Base-by-base conservation (phyloP, 805 yeast genomes). In the Monosporozyma servazzii region DNA sequence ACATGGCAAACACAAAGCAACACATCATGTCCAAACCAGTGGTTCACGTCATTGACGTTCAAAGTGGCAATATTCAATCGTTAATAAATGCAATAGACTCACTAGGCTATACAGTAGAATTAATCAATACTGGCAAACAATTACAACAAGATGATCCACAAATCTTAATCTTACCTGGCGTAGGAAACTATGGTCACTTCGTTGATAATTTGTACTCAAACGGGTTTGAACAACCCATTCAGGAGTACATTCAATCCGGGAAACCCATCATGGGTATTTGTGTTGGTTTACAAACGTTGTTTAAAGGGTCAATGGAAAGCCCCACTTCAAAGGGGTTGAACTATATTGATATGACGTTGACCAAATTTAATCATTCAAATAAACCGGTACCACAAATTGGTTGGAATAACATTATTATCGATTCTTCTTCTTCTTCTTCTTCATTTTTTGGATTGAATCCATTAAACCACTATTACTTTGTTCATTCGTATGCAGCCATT, bases 301-400 rank as follows among this genome's bases (percentile, higher is more conserved):
- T 91, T 61, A 68, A 69, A 17, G 80, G 82, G 1, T 85, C 95
- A 48, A 86, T 76, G 53, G 99, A 93, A 66, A 77, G 84, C 48
- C 82, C 87, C 15, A 72, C 67, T 15, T 75, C 77, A 29, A 56
- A 65, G 17, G 95, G 93, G n/a, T 71, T 86, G 43, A 81, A 83
- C 0, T 68, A 80, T 20, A 70, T 86, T 3, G 75, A 74, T 31
- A 68, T 79, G 42, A 69, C 70, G 8, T 71, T 95, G 55, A 67
- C 69, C 13, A 83, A 79, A 61, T 93, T 93, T 63, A 31, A 82
- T 58, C 71, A 69, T 13, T 53, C 74, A 6, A 71, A 70, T 30
- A 93, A 93, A 66, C 78, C 96, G 11, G 99, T 93, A 7, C 99
- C 99, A 1, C 90, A 88, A 58, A 91, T 93, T 56, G 99, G 99